Evolutionary conservation across 352 stramenopile genomes (phyloP).

Genomic region (Phytophthora pinifolia): DNA sequence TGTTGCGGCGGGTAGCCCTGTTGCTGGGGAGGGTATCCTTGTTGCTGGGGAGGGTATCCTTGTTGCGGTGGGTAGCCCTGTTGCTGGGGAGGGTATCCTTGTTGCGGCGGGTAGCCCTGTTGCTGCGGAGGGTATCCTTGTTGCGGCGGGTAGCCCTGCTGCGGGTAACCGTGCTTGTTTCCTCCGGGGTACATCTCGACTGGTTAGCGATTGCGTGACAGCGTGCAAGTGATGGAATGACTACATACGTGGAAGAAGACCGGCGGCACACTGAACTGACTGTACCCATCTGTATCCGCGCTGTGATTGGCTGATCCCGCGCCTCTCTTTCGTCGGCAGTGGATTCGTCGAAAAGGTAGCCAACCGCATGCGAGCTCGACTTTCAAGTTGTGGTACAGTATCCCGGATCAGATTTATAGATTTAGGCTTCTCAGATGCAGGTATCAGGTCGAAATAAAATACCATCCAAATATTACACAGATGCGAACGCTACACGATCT

Average conservation of each 20-base stretch:
- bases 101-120: conserved; percentile 2
- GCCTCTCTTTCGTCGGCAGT: background rate
- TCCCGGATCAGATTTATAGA: too few species aligned
- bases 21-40: conserved; percentile 2
- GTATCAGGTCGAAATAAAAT: too few species aligned
- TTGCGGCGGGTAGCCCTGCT: conserved; percentile 37
- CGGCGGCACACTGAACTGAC: too few species aligned
- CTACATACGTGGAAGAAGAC: too few species aligned
- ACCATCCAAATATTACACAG: too few species aligned
- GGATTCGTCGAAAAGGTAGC: conserved; percentile 14
- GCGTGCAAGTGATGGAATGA: too few species aligned
- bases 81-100: conserved; percentile 18
- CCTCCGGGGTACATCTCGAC: conserved; percentile 34
- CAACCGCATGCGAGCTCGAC: too few species aligned
- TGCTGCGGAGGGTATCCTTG: conserved; percentile 39
- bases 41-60: conserved; percentile 29
- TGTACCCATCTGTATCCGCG: conserved; percentile 10
- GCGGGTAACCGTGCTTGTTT: conserved; percentile 32
- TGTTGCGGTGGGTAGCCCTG: conserved; percentile 9
- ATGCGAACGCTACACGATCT: too few species aligned
- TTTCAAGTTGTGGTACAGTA: too few species aligned
- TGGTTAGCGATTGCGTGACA: too few species aligned
- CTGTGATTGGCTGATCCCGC: conserved; percentile 13
- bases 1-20: conserved; percentile 39
- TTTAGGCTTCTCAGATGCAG: too few species aligned